Evolutionary conservation across 1,139 yeast species (phyloP).

Genomic region (Blastobotrys illinoisensis): DNA sequence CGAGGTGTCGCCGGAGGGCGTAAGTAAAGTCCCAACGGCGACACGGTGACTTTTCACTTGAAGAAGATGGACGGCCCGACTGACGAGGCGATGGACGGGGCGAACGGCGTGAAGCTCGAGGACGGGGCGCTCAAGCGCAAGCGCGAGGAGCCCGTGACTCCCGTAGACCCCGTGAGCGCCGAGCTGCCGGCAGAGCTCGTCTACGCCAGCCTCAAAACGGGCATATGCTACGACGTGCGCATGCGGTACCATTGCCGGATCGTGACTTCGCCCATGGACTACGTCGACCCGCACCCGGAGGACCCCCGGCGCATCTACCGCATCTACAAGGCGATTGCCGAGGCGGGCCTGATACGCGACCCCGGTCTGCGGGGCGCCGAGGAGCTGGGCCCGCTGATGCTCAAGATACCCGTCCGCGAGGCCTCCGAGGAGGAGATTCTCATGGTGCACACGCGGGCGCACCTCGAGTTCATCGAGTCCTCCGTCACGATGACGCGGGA

Average conservation of each 20-base stretch:
- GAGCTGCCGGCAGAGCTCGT: conserved; percentile 6
- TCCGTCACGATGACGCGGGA: conserved; percentile 79
- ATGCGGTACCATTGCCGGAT: conserved; percentile 97
- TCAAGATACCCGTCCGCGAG: conserved; percentile 83
- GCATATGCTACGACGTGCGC: conserved; percentile 90
- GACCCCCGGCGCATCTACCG: conserved; percentile 96
- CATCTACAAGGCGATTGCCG: conserved; percentile 87
- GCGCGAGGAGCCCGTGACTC: conserved; percentile 3
- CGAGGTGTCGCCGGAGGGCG: background rate
- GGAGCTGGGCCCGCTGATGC: conserved; percentile 82
- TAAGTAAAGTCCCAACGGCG: background rate
- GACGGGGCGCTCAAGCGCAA: conserved; percentile 5
- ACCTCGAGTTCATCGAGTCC: conserved; percentile 66
- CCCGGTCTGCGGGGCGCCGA: conserved; percentile 74
- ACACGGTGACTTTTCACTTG: background rate
- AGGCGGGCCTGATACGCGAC: conserved; percentile 83
- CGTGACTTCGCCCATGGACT: conserved; percentile 85
- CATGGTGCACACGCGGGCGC: conserved; percentile 79
- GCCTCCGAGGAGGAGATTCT: conserved; percentile 83
- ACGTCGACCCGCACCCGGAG: conserved; percentile 98
- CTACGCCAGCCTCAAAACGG: conserved; percentile 51
- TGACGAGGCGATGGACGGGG: background rate
- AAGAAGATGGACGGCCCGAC: background rate
- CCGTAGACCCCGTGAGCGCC: background rate
- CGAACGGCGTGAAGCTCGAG: background rate